phyloP scores from a whole-genome alignment of 2,329 filamentous ascomycete species.

The Fusarium nygamai region DNA sequence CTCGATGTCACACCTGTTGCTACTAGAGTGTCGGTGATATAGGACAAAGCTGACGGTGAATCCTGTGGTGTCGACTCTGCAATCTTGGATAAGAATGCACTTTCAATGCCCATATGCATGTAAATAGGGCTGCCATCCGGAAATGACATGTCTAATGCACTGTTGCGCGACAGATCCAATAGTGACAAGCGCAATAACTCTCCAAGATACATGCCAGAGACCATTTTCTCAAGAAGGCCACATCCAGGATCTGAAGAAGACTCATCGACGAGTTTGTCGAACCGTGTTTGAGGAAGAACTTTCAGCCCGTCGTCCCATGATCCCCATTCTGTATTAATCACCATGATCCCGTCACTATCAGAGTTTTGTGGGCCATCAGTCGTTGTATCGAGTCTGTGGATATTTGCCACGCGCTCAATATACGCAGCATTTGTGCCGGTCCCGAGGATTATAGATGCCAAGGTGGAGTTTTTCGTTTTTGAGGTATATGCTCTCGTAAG shows the following conservation, averaged over 20 bases:
- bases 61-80: background rate
- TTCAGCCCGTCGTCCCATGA: background rate
- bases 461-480: background rate
- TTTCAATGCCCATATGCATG: background rate
- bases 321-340: conserved; percentile 14
- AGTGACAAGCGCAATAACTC: background rate
- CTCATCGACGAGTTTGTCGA: conserved; percentile 1
- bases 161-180: background rate
- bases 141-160: background rate
- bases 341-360: background rate
- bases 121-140: background rate
- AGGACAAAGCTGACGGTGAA: background rate
- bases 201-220: conserved; percentile 1
- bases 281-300: conserved; percentile 1
- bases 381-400: background rate
- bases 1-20: background rate
- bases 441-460: background rate
- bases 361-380: fast-evolving
- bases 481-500: background rate
- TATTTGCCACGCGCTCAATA: background rate
- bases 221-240: conserved; percentile 12
- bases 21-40: fast-evolving
- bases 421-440: conserved; percentile 11
- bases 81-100: background rate
- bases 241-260: background rate